Conservation (phyloP, 2,329 filamentous ascomycete species). For the Botrytis squamosa region DNA sequence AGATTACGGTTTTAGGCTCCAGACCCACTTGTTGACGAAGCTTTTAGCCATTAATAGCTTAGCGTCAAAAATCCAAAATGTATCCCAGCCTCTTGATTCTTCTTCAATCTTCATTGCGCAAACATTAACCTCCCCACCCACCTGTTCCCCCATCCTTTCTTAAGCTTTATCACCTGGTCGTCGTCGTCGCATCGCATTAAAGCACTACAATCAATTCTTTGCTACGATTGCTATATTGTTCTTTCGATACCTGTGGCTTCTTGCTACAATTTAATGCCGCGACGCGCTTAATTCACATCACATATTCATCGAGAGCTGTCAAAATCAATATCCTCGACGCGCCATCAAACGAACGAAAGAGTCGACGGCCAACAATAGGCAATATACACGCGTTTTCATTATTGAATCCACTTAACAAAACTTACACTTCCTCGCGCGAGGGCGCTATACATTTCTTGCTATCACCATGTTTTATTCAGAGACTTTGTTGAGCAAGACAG, state of each 20-base stretch:
- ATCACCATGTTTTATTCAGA: slow-evolving; percentile 93
- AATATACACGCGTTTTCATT: slow-evolving; percentile 12
- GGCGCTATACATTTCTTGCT: slow-evolving; percentile 4
- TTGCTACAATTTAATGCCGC: slow-evolving; percentile 5
- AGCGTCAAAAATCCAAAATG: slow-evolving; percentile 1
- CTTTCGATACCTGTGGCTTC: neutral
- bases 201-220: neutral
- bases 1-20: neutral
- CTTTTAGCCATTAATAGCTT: neutral
- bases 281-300: slow-evolving; percentile 9
- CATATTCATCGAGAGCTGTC: neutral
- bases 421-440: neutral
- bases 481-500: slow-evolving; percentile 92
- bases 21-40: neutral
- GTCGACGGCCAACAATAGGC: slow-evolving; percentile 4
- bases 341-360: slow-evolving; percentile 1
- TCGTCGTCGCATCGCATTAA: slow-evolving; percentile 6
- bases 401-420: neutral
- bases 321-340: slow-evolving; percentile 13
- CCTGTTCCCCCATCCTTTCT: slow-evolving; percentile 6
- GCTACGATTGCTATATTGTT: neutral
- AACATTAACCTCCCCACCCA: slow-evolving; percentile 14
- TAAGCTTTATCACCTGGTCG: neutral
- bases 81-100: slow-evolving; percentile 22
- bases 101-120: slow-evolving; percentile 13